Base-by-base conservation (phyloP, 768 basidiomycete species). In the Termitomyces sp. region DNA sequence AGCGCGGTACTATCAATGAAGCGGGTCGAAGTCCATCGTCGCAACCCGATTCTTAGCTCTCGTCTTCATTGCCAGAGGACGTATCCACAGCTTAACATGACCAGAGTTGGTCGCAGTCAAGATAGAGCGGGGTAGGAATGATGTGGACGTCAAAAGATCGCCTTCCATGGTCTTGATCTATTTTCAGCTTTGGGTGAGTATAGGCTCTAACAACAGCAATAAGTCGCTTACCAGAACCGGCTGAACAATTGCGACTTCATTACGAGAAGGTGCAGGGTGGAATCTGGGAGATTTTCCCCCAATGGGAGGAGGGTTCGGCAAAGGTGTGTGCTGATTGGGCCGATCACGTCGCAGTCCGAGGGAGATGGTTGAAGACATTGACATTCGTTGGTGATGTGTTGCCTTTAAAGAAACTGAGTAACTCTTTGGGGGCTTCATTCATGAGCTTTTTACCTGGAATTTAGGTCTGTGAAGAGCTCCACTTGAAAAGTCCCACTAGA, bases 401-500 rank as follows among this genome's bases (percentile, higher is more conserved):
- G 82, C 75, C 75, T 83, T 60, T 28, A 47, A 49, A 20, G 0
- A n/a, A 8, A 44, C n/a, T 40, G 10, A 57, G 32, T 40, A 48
- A 44, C 16, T 18, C 23, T 48, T 20, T 23, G 35, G 0, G n/a
- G 2, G 26, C 38, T 30, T 20, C 1, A 36, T 23, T 54, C 7
- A 36, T 38, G 38, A 35, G 8, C 14, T 9, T 14, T 9, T 61
- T 66, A 81, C 83, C 66, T 86, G 85, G 48, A 85, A 75, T 70
- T 95, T 91, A 28, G 94, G 93, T 59, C 94, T 80, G 68, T 96
- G 95, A n/a, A 97, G 74, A 5, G 87, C 86, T 30, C 93, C 91
- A 63, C 89, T 91, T 4, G 89, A 94, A 69, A 96, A 97, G 71
- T 95, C 95, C 95, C 95, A 98, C 92, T 94, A 63, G 5, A 38